These are phyloP conservation scores for Zygnema cylindricum DNA, from an alignment of 139 green algal genomes.

Conservation along the genomic window DNA sequence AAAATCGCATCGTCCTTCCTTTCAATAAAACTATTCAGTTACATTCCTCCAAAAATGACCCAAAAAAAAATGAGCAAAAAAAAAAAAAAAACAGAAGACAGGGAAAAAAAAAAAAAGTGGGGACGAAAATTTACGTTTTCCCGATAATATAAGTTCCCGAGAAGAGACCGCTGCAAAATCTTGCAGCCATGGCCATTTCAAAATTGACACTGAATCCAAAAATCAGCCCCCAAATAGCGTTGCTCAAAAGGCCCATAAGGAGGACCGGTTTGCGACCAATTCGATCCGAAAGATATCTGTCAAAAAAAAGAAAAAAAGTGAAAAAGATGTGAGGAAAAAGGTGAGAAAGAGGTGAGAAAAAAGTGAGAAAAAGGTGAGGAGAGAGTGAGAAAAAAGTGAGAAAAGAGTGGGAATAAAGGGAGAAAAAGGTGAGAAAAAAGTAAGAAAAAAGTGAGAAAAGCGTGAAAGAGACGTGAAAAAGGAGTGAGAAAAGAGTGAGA, in stretches of 20 bases:
- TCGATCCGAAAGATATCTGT: constrained; percentile 44
- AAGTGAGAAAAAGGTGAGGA: background rate
- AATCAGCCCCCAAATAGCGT: constrained; percentile 22
- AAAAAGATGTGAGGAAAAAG: background rate
- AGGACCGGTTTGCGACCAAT: constrained; percentile 35
- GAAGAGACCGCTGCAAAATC: constrained; percentile 39
- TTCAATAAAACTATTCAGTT: no score
- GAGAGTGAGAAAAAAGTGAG: no score
- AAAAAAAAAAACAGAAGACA: no score
- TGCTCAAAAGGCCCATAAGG: constrained; percentile 43
- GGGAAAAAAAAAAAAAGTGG: no score
- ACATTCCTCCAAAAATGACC: no score
- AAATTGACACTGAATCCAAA: constrained; percentile 42
- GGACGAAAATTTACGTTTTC: constrained; percentile 42
- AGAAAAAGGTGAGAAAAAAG: no score
- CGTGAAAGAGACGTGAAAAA: no score
- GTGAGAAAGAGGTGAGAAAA: background rate
- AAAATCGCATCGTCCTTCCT: no score
- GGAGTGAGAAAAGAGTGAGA: no score
- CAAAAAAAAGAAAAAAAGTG: background rate
- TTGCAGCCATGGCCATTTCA: constrained; percentile 33
- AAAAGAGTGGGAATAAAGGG: no score
- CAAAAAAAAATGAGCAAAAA: no score
- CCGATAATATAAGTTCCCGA: background rate
- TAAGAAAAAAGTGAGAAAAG: background rate